phyloP scores from a whole-genome alignment of 2,329 filamentous ascomycete species.

The Lomentospora prolificans region DNA sequence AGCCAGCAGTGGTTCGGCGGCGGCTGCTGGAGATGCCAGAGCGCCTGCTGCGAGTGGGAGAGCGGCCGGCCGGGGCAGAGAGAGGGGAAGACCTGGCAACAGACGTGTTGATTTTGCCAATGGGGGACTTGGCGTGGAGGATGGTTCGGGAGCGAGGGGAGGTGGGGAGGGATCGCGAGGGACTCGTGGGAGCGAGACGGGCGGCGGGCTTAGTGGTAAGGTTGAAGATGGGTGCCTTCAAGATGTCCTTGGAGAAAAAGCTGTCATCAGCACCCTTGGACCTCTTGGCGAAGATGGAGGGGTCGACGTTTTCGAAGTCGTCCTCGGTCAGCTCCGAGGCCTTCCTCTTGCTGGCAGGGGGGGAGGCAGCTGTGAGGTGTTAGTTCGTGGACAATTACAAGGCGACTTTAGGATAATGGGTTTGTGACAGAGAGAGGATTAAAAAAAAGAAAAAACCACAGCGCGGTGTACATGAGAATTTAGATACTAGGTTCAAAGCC shows the following conservation, averaged over 20 bases:
- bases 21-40: conserved; percentile 59
- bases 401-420: too few species aligned
- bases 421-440: too few species aligned
- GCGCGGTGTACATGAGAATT: too few species aligned
- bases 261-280: conserved; percentile 38
- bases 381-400: conserved; percentile 14
- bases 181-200: conserved; percentile 19
- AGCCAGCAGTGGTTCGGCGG: conserved; percentile 40
- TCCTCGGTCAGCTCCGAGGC: conserved; percentile 37
- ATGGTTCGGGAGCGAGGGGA: conserved; percentile 31
- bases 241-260: conserved; percentile 30
- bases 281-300: conserved; percentile 46
- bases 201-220: conserved; percentile 33
- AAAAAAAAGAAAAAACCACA: too few species aligned
- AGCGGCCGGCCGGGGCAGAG: conserved; percentile 68
- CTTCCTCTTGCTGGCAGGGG: conserved; percentile 45
- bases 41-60: conserved; percentile 62
- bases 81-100: conserved; percentile 42
- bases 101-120: conserved; percentile 32
- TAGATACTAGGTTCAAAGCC: too few species aligned
- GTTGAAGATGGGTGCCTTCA: conserved; percentile 35
- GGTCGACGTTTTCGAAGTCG: conserved; percentile 53
- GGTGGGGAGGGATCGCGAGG: conserved; percentile 19
- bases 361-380: conserved; percentile 14
- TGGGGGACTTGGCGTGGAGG: conserved; percentile 44